Evolutionary conservation across 225 moss, liverwort and hornwort genomes (phyloP), one percentile per base, ranked within the genome.

Genomic region (Sphagnum tenellum): DNA sequence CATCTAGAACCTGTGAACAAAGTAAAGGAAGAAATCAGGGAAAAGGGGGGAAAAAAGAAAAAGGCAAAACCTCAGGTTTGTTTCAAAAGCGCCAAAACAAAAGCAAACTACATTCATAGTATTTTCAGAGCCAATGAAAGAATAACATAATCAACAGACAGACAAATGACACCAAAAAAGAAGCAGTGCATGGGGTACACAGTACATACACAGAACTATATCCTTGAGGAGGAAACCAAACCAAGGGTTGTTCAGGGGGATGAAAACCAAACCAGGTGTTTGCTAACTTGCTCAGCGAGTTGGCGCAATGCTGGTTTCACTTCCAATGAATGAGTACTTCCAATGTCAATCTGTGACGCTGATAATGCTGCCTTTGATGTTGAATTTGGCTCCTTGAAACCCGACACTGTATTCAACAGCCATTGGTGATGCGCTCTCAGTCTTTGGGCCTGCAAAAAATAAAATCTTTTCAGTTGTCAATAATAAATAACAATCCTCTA

Each of bases 241-340:
- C 29, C 29, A 29, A 29, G 29, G 29, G 29, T 29, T 29, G 29
- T 29, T 29, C 29, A 63, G 12, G 11, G 46, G 7, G 6, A 52
- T 6, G 56, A 61, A 50, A 51, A 45, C 76, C 80, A 60, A 66
- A 91, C 95, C 82, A 96, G 83, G 51, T 85, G 76, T 47, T 62
- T 68, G 85, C 92, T 96, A 70, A 87, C 88, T 90, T 78, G 75
- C 9, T 88, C 79, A 58, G 90, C 89, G 64, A 92, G 62, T 49
- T 85, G 81, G 68, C 79, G 82, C 69, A 78, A 69, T 48, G 73
- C 71, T 9, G 76, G 60, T 71, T 86, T 81, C 64, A 96, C 81
- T 50, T 85, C 85, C 70, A 96, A 57, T 9, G 79, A 74, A 75
- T 85, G 89, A 29, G 29, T 29, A 72, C 71, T 74, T 54, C 87